Evolutionary conservation across 169 alveolate species (phyloP), one percentile per base, ranked within the genome.

Genomic region (Eimeria falciformis): DNA sequence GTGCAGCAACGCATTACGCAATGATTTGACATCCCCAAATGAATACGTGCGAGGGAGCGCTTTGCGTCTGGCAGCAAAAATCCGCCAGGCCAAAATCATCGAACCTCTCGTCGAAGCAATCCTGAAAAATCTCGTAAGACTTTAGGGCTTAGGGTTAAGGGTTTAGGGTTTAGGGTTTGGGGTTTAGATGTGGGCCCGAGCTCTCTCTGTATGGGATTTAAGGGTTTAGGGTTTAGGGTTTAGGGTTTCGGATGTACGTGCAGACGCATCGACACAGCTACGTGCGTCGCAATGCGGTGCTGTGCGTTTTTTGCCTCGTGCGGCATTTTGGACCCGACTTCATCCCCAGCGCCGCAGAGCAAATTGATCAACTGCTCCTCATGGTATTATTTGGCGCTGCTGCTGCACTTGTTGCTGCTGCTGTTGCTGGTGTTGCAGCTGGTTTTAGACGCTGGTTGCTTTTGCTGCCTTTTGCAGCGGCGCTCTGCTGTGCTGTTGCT

Each of bases 31-130:
- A 66, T 97, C 97, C 84, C 98, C 99, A 3, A 98, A 98, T 90
- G 99, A 98, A 83, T 98, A 95, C 90, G 96, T 98, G 43, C 90
- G 99, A 87, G 99, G 99, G 12, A 94, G 98, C 66, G 97, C 99
- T 18, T 93, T 98, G 23, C 96, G 99, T 84, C 96, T 98, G 73
- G 96, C 97, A 45, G 95, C 98, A 46, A 97, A 97, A 92, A 95
- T 92, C 27, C 75, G 90, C 33, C 95, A 96, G 71, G 94, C 94
- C 56, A 97, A 97, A 47, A 94, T 98, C 29, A 93, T 98, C 83
- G 99, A 97, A 90, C 98, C 98, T 77, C 93, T 98, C 29, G 87
- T 96, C 50, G 97, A 96, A 73, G 97, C 99, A 11, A 97, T 97
- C 29, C 93, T 96, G 58, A 98, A 96, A 40, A 97, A 97, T 91